Percentiles rank a stretch among this genome's conserved stretches.
phyloP scores from a whole-genome alignment of 495 filamentous ascomycete genomes.

The Neurospora sp. region DNA sequence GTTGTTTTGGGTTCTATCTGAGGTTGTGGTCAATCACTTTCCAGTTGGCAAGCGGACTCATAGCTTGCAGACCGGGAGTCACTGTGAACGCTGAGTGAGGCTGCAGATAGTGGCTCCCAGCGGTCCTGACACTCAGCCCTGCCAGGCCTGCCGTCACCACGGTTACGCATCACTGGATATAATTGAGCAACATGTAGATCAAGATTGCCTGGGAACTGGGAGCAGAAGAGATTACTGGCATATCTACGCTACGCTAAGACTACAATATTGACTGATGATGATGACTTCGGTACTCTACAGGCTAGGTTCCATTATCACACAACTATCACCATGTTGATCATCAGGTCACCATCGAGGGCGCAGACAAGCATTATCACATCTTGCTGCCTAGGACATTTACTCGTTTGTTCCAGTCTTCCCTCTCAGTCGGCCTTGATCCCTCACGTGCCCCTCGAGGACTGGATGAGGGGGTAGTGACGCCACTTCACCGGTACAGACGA shows the following conservation, averaged over 20 bases:
- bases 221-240: fast-evolving
- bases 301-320: not conserved
- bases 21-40: not conserved
- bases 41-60: too few species aligned
- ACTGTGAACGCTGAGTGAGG: not conserved
- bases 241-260: not conserved
- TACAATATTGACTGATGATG: not conserved
- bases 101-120: not conserved
- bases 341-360: not conserved
- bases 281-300: not conserved
- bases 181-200: not conserved
- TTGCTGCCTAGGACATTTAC: not conserved
- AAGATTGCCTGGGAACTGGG: not conserved
- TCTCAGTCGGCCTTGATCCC: not conserved
- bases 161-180: not conserved
- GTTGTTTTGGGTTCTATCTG: not conserved
- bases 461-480: not conserved
- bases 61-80: not conserved
- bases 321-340: not conserved
- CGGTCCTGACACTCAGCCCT: not conserved
- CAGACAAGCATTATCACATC: not conserved
- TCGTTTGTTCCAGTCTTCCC: not conserved
- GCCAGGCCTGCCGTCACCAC: not conserved
- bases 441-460: not conserved
- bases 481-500: not conserved